Evolutionary conservation across 2,329 filamentous ascomycete genomes (phyloP).

Genomic region (Arthrobotrys musiformis): DNA sequence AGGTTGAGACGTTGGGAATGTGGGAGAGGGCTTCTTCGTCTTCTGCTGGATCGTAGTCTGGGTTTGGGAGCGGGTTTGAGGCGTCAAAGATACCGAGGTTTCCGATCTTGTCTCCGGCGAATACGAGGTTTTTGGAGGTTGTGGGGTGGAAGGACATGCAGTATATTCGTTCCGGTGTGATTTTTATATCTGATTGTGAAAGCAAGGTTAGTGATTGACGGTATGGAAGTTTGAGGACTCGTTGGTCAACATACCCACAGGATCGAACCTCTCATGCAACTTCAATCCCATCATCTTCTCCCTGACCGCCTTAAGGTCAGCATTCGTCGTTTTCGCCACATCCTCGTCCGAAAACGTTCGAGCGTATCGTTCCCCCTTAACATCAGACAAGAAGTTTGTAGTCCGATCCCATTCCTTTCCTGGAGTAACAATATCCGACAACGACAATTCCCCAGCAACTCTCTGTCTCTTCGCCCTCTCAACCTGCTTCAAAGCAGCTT

Average conservation of each 20-base stretch:
- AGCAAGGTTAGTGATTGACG: background rate
- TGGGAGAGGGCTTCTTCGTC: conserved; percentile 70
- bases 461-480: conserved; percentile 73
- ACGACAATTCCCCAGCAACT: conserved; percentile 73
- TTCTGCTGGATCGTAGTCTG: conserved; percentile 68
- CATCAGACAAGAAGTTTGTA: conserved; percentile 68
- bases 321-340: conserved; percentile 80
- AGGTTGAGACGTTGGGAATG: conserved; percentile 79
- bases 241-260: conserved; percentile 72
- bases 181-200: conserved; percentile 80
- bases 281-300: conserved; percentile 80
- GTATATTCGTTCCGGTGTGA: conserved; percentile 88
- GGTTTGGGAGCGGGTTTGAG: conserved; percentile 63
- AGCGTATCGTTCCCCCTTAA: conserved; percentile 78
- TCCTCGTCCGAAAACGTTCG: conserved; percentile 88
- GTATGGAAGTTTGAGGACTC: background rate
- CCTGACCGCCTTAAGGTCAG: conserved; percentile 77
- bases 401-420: conserved; percentile 79
- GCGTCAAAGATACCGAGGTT: conserved; percentile 91
- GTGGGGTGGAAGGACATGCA: conserved; percentile 89
- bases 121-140: conserved; percentile 83
- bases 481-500: conserved; percentile 69
- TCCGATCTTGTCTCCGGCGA: conserved; percentile 87
- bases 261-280: conserved; percentile 84
- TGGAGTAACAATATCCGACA: conserved; percentile 78